Evolutionary conservation across 768 basidiomycete genomes (phyloP).

Genomic region (Lepiota brunneoincarnata): DNA sequence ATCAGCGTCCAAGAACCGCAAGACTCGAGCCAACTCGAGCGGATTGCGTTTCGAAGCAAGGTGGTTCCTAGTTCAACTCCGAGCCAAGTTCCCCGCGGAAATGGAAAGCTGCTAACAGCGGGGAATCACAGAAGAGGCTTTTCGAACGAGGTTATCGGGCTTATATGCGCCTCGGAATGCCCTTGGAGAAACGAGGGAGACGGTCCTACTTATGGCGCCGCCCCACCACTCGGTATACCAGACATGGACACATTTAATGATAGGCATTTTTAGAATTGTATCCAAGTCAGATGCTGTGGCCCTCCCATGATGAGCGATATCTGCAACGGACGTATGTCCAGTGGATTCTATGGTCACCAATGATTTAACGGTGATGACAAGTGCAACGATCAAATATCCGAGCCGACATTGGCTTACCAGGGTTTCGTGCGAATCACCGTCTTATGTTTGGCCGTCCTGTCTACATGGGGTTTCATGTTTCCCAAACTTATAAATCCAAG

Average conservation of each 20-base stretch:
- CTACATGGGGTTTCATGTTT: background rate
- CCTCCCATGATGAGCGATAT: background rate
- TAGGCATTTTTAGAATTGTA: too few relatives aligned
- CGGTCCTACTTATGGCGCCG: too few relatives aligned
- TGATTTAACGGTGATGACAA: slow-evolving; percentile 1
- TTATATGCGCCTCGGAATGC: slow-evolving; percentile 3
- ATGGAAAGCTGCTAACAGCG: slow-evolving; percentile 1
- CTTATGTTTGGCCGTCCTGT: background rate
- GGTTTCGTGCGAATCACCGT: background rate
- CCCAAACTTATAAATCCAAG: background rate
- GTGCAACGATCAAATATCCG: background rate
- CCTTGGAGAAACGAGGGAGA: background rate
- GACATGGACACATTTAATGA: too few relatives aligned
- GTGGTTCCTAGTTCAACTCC: background rate
- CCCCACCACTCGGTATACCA: too few relatives aligned
- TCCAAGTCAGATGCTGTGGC: too few relatives aligned
- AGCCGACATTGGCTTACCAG: background rate
- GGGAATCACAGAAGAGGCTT: background rate
- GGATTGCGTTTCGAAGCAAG: background rate
- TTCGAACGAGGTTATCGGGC: background rate
- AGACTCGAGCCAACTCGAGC: too few relatives aligned
- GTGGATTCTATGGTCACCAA: slow-evolving; percentile 1
- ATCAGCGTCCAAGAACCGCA: too few relatives aligned
- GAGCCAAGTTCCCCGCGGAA: slow-evolving; percentile 3
- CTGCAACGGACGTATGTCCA: too few relatives aligned